Evolutionary conservation across 2,329 filamentous ascomycete genomes (phyloP).

Genomic region (Arthrobotrys musiformis): DNA sequence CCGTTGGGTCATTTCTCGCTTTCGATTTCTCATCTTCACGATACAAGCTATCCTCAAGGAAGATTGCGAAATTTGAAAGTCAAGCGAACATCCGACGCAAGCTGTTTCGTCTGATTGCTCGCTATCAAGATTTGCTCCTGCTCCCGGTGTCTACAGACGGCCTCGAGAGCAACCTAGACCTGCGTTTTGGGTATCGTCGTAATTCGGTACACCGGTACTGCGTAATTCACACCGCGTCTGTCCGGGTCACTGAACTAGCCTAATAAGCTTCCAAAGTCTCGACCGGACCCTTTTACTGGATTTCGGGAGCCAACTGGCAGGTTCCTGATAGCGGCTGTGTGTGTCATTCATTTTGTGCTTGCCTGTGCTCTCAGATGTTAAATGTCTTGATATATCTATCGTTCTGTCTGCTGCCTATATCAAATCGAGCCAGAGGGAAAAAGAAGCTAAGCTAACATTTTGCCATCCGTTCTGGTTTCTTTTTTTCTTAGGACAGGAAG

Average conservation of each 20-base stretch:
- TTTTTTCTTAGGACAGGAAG: conserved; percentile 2
- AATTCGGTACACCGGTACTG: conserved; percentile 45
- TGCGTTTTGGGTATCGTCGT: conserved; percentile 56
- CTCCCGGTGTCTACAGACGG: conserved; percentile 13
- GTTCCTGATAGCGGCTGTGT: conserved; percentile 38
- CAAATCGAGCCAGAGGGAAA: conserved; percentile 39
- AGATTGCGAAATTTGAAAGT: conserved; percentile 29
- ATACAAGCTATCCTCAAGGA: conserved; percentile 37
- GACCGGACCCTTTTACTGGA: conserved; percentile 11
- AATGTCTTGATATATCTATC: conserved; percentile 42
- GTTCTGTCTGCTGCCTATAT: conserved; percentile 52
- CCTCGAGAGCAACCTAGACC: conserved; percentile 45
- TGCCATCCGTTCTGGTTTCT: neutral
- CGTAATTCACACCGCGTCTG: conserved; percentile 53
- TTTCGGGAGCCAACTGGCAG: conserved; percentile 42
- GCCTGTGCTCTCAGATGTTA: conserved; percentile 15
- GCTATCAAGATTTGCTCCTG: conserved; percentile 29
- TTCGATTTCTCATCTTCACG: conserved; percentile 37
- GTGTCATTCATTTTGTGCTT: conserved; percentile 46
- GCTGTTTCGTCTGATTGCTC: conserved; percentile 49
- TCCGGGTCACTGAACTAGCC: conserved; percentile 28
- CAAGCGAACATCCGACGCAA: conserved; percentile 43
- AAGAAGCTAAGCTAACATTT: conserved; percentile 27
- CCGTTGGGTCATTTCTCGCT: conserved; percentile 4
- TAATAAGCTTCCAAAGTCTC: conserved; percentile 17